Evolutionary conservation across 2,329 filamentous ascomycete genomes (phyloP), one percentile per base, ranked within the genome.

Genomic region (Microdochium bolleyi): DNA sequence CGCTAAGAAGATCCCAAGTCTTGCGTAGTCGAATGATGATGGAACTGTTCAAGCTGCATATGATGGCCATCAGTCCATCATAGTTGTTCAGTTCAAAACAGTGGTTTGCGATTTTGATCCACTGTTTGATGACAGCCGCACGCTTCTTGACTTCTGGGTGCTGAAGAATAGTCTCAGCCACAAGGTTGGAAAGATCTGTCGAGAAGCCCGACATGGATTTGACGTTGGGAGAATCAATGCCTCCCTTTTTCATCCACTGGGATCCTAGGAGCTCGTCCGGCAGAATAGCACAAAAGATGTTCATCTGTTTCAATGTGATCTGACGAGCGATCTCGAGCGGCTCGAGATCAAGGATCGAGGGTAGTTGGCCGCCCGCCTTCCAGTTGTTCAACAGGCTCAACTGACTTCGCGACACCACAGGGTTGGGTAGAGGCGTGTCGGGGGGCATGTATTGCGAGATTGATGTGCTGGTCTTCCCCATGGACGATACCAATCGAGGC

Each of bases 11-110:
- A 52, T 97, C 94, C 94, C 94, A 99, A 0, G 94, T 99, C 63
- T 85, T 88, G 65, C 88, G 89, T 9, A 99, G 76, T 21, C 94
- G 88, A 52, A 84, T 84, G 60, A 99, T 92, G 61, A 91, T 92
- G 16, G 92, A 95, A 53, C 88, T 92, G 70, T 95, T 95, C 49
- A 99, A 73, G 10, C 89, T 92, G 74, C 92, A 96, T 62, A 96
- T 90, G 61, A 99, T 96, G 8, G 94, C 91, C 91, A 97, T 96
- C 11, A 99, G 74, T 0, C 90, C 89, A 64, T 99, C 92, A 62
- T 96, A 99, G 72, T 99, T 99, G 73, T 94, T 87, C 24, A 97
- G 79, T 63, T 94, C 89, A 4, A 95, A 75, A 59, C 90, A 95
- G 62, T 88, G 89, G 61, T 87, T 80, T 1, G 89, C 90, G 60